A percentile compares a stretch with the other conserved stretches of the same genome.
Evolutionary conservation across 1,284 basidiomycete genomes (phyloP).

Genomic region (Moniliella sp.): DNA sequence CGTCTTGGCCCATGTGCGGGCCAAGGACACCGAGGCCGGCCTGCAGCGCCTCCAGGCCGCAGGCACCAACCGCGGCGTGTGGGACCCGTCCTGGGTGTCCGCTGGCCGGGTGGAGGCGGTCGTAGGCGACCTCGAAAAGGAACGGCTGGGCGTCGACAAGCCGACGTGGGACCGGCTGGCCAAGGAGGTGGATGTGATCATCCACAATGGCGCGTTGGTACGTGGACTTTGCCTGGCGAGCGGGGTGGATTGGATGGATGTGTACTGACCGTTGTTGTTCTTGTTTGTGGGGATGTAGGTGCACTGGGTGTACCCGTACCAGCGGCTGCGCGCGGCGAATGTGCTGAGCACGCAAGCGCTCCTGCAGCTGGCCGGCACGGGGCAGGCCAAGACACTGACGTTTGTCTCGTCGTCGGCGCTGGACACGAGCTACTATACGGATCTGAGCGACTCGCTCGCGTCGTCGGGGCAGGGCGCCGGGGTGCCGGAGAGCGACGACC

Average conservation of each 20-base stretch:
- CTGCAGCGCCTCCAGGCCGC: constrained; percentile 52
- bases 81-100: constrained; percentile 68
- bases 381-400: constrained; percentile 58
- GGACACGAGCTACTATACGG: constrained; percentile 72
- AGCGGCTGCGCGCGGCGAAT: constrained; percentile 71
- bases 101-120: constrained; percentile 57
- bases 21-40: constrained; percentile 46
- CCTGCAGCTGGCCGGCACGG: constrained; percentile 52
- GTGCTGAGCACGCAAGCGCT: constrained; percentile 69
- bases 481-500: constrained; percentile 65
- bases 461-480: constrained; percentile 37
- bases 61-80: constrained; percentile 65
- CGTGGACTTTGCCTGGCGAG: constrained; percentile 21
- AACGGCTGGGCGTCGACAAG: constrained; percentile 53
- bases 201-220: constrained; percentile 91
- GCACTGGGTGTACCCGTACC: constrained; percentile 97
- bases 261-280: not conserved
- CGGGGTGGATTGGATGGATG: not conserved
- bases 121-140: constrained; percentile 56
- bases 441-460: constrained; percentile 47
- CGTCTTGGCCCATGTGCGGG: constrained; percentile 76
- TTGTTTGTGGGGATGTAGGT: constrained; percentile 41
- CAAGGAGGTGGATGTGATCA: constrained; percentile 55
- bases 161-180: constrained; percentile 50
- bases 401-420: constrained; percentile 85